A percentile compares a stretch with the other conserved stretches of the same genome.
These are phyloP conservation scores for Fusarium secorum DNA, from an alignment of 2,329 filamentous ascomycete species.

Conservation along the genomic window DNA sequence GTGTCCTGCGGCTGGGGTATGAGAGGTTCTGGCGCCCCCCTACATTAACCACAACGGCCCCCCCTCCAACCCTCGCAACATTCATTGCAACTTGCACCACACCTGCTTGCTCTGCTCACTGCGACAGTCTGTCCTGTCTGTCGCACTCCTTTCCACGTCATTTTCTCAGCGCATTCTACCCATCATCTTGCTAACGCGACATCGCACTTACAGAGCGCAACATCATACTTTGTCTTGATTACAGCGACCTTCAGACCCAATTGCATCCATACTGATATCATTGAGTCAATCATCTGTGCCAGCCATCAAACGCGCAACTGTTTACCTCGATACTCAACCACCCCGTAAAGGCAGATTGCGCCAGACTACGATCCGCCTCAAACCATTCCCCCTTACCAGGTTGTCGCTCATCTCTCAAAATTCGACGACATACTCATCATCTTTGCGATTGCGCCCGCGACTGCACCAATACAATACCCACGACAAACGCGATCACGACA, in stretches of 20 bases:
- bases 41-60: slow-evolving; percentile 39
- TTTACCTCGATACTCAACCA: not conserved
- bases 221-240: not conserved
- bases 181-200: slow-evolving; percentile 15
- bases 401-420: not conserved
- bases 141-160: slow-evolving; percentile 33
- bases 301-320: slow-evolving; percentile 5
- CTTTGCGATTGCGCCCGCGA: slow-evolving; percentile 6
- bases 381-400: not conserved
- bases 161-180: slow-evolving; percentile 21
- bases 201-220: slow-evolving; percentile 14
- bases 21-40: slow-evolving; percentile 23
- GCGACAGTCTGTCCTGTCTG: slow-evolving; percentile 32
- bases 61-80: slow-evolving; percentile 28
- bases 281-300: not conserved
- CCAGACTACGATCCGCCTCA: not conserved
- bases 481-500: slow-evolving; percentile 28
- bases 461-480: slow-evolving; percentile 18
- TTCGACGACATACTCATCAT: not conserved
- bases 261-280: not conserved
- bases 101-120: slow-evolving; percentile 22
- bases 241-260: not conserved
- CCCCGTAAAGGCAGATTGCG: not conserved
- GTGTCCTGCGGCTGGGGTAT: slow-evolving; percentile 11
- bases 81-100: slow-evolving; percentile 41